A percentile compares a stretch with the other conserved stretches of the same genome.
These are phyloP conservation scores for Medakamo hakoo DNA, from an alignment of 139 green algal genomes.

Conservation along the genomic window DNA sequence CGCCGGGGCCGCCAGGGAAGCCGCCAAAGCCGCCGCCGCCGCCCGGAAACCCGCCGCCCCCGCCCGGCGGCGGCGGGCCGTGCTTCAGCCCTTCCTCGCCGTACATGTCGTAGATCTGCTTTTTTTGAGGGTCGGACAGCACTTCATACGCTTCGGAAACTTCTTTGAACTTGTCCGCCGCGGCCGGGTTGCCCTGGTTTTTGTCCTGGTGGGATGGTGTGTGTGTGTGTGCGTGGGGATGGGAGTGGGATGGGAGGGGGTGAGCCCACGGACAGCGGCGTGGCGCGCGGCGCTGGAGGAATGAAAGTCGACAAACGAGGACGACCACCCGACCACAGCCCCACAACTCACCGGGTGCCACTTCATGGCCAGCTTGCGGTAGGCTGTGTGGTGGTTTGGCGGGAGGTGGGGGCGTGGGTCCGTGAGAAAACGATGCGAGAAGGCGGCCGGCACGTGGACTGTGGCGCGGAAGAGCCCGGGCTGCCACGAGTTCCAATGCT, in stretches of 20 bases:
- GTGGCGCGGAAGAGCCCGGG: no score
- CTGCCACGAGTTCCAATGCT: no score
- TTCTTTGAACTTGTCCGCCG: constrained; percentile 64
- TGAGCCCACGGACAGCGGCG: no score
- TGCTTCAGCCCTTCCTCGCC: constrained; percentile 77
- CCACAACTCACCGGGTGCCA: constrained; percentile 45
- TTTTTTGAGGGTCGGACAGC: constrained; percentile 66
- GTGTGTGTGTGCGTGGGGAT: no score
- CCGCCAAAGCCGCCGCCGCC: constrained; percentile 11
- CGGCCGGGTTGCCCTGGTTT: constrained; percentile 43
- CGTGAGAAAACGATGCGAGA: no score
- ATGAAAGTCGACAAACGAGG: no score
- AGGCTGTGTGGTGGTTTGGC: constrained; percentile 26
- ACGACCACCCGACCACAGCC: no score
- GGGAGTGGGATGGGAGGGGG: no score
- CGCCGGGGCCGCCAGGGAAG: constrained; percentile 7
- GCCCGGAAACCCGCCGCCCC: constrained; percentile 4
- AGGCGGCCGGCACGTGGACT: no score
- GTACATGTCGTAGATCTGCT: constrained; percentile 57
- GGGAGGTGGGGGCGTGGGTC: not conserved
- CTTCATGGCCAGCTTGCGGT: constrained; percentile 71
- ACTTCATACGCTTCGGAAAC: constrained; percentile 69
- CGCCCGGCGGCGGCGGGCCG: constrained; percentile 15
- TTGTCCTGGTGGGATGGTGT: constrained; percentile 42
- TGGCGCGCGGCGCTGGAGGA: no score